Evolutionary conservation across 2,329 filamentous ascomycete species (phyloP).

Genomic region (Orbilia ellipsospora): DNA sequence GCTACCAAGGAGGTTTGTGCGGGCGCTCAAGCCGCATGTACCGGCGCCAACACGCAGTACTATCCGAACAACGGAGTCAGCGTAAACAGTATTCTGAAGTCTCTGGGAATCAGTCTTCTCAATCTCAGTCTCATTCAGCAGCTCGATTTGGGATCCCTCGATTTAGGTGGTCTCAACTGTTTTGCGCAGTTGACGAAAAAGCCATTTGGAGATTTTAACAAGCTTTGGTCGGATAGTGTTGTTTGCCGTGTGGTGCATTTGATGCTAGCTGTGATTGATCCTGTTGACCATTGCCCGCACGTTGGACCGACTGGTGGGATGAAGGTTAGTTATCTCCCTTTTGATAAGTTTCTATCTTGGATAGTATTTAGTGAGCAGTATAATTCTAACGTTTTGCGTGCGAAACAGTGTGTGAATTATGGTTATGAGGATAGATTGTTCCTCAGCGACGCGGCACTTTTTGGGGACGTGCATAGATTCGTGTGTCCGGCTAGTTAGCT

Average conservation of each 20-base stretch:
- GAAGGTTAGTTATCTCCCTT: conserved; percentile 32
- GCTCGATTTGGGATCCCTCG: conserved; percentile 21
- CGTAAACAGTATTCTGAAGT: not conserved
- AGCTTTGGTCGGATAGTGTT: conserved; percentile 65
- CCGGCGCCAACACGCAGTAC: conserved; percentile 62
- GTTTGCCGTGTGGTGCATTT: conserved; percentile 64
- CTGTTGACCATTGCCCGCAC: conserved; percentile 42
- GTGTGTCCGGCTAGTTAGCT: conserved; percentile 4
- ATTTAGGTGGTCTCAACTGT: conserved; percentile 60
- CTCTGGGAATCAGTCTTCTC: conserved; percentile 20
- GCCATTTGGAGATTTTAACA: conserved; percentile 63
- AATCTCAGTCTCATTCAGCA: conserved; percentile 10
- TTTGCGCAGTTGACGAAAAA: conserved; percentile 60
- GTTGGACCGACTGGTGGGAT: conserved; percentile 45
- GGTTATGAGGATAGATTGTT: conserved; percentile 33
- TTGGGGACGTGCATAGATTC: conserved; percentile 24
- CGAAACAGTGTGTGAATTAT: conserved; percentile 30
- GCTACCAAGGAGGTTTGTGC: conserved; percentile 61
- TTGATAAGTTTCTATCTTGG: too few relatives aligned
- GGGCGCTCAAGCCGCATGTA: conserved; percentile 61
- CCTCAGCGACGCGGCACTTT: conserved; percentile 12
- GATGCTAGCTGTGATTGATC: conserved; percentile 59
- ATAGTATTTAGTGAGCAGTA: not conserved
- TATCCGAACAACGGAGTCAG: conserved; percentile 4
- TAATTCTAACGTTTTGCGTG: conserved; percentile 8